Evolutionary conservation across 2,329 filamentous ascomycete genomes (phyloP).

Genomic region (Trichoderma harzianum): DNA sequence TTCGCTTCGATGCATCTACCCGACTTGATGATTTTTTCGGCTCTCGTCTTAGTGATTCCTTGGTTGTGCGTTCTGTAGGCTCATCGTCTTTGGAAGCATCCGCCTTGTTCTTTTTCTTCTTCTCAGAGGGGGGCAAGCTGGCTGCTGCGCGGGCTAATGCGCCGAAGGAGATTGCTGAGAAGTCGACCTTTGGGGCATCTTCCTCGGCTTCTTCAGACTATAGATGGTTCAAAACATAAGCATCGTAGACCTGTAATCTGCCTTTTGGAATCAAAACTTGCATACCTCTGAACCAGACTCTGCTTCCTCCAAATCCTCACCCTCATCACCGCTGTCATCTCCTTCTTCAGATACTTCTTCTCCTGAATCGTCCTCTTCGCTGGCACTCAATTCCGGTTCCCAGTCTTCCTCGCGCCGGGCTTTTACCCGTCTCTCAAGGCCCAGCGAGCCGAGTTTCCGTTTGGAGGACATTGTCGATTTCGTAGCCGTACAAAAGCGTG

Average conservation of each 20-base stretch:
- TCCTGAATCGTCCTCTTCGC: conserved; percentile 32
- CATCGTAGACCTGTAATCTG: not conserved
- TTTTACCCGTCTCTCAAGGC: conserved; percentile 43
- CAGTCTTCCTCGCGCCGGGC: conserved; percentile 44
- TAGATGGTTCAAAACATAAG: too few species aligned
- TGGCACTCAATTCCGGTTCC: conserved; percentile 35
- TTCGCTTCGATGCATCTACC: conserved; percentile 32
- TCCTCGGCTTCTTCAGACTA: conserved; percentile 28
- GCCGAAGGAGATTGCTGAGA: conserved; percentile 74
- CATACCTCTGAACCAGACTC: conserved; percentile 30
- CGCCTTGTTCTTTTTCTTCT: conserved; percentile 29
- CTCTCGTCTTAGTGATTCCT: not conserved
- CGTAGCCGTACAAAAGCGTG: not conserved
- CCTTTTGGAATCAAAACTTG: not conserved
- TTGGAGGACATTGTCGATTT: conserved; percentile 24
- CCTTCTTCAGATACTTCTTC: conserved; percentile 29
- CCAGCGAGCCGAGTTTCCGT: conserved; percentile 38
- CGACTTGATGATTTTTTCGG: conserved; percentile 18
- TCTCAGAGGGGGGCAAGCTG: conserved; percentile 46
- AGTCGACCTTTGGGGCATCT: conserved; percentile 40
- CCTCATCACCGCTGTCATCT: conserved; percentile 33
- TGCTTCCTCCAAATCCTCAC: conserved; percentile 23
- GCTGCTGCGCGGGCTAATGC: conserved; percentile 85
- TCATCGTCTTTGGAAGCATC: conserved; percentile 26
- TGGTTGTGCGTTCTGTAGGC: conserved; percentile 25